Conservation (phyloP, 495 filamentous ascomycete species). For the Jackrogersella minutella region DNA sequence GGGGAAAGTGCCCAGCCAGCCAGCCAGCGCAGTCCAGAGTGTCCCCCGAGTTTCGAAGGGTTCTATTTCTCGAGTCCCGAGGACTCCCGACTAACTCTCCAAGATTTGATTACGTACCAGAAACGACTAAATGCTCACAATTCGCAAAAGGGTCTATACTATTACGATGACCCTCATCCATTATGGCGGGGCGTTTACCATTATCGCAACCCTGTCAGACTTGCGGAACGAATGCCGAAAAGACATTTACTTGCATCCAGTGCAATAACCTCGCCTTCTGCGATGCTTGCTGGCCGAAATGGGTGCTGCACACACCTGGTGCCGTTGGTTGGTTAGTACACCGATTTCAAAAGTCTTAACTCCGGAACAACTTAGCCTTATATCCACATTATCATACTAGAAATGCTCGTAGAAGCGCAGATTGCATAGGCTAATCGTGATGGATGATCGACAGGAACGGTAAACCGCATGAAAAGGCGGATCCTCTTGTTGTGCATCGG, state of each 20-base stretch:
- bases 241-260: slow-evolving; percentile 46
- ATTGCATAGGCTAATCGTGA: slow-evolving; percentile 39
- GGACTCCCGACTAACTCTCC: slow-evolving; percentile 28
- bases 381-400: slow-evolving; percentile 17
- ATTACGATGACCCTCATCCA: slow-evolving; percentile 37
- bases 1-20: slow-evolving; percentile 27
- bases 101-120: slow-evolving; percentile 38
- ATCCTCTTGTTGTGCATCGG: slow-evolving; percentile 39
- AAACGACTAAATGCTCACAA: slow-evolving; percentile 40
- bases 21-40: not conserved
- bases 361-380: slow-evolving; percentile 21
- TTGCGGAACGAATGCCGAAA: slow-evolving; percentile 39
- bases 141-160: slow-evolving; percentile 17
- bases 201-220: slow-evolving; percentile 42
- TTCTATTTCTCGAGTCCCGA: slow-evolving; percentile 29
- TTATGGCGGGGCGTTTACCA: slow-evolving; percentile 38
- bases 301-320: slow-evolving; percentile 46
- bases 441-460: slow-evolving; percentile 47
- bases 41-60: slow-evolving; percentile 19
- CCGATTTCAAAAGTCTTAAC: slow-evolving; percentile 40
- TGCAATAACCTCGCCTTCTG: slow-evolving; percentile 56
- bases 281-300: slow-evolving; percentile 49
- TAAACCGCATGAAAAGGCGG: slow-evolving; percentile 47
- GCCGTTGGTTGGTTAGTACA: slow-evolving; percentile 46
- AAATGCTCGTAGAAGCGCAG: slow-evolving; percentile 36